Base-by-base conservation (phyloP, 768 basidiomycete species). In the Trametopsis cervina region DNA sequence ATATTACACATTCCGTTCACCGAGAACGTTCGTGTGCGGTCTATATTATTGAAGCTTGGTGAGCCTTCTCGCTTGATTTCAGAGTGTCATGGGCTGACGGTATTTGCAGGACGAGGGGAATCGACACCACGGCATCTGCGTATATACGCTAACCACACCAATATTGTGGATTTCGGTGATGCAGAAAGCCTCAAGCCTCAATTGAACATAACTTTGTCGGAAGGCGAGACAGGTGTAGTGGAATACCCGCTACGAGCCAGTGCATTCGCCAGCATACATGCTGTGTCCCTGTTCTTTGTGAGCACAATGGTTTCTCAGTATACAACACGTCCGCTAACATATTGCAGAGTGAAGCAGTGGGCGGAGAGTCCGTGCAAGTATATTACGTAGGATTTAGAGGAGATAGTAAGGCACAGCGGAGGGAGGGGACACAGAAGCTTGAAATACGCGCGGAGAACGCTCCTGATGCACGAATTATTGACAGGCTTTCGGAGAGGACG, bases 381-480 rank as follows among this genome's bases (percentile, higher is more conserved):
- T 93, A 85, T 60, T 93, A 82, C 58, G 58, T 92, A 37, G 89
- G 89, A 17, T 93, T 93, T 72, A 85, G 81, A 61, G 90, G 89
- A 36, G 85, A 89, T 54, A 69, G 72, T 40, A 69, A 72, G 45
- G 69, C 72, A 15, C 62, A 65, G 15, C 72, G 73, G 54, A 80
- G 76, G 53, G 83, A 85, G 45, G 74, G 67, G n/a, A 73, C 73
- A 27, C 76, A 74, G 40, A 80, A 77, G 60, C 71, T 85, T 42
- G 84, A 81, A 58, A 77, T 94, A 13, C 85, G 84, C 0, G 86
- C 90, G n/a, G 83, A 82, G 3, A 77, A 88, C 56, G 83, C 86
- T 0, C 79, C 85, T 0, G 90, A 93, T 54, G 82, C 86, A 0
- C 64, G 77, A 9, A 55, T 89, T 9, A 69, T 80, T 11, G 83